phyloP scores from a whole-genome alignment of 208 protist species.

The Entamoeba histolytica region DNA sequence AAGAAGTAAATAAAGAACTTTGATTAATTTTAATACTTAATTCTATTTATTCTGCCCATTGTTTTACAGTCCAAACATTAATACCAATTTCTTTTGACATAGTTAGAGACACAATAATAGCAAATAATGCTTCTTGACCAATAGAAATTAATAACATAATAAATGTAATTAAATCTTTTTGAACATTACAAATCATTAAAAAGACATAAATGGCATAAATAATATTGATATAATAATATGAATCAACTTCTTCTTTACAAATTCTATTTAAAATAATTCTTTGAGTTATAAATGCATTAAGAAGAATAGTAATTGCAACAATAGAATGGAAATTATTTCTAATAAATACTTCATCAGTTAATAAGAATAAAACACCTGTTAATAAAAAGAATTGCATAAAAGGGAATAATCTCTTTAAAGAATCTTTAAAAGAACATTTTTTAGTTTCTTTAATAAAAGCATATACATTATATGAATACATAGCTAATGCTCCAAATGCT shows the following conservation, averaged over 20 bases:
- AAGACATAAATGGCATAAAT: background rate
- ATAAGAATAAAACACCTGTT: background rate
- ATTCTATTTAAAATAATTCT: conserved; percentile 1
- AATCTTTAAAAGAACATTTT: background rate
- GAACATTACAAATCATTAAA: background rate
- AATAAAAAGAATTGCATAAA: background rate
- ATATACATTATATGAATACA: background rate
- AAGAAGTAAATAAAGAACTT: too few relatives aligned
- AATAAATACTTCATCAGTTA: background rate
- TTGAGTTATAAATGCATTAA: background rate
- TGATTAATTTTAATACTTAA: too few relatives aligned
- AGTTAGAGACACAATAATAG: background rate
- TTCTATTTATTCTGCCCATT: too few relatives aligned
- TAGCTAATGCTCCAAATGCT: background rate
- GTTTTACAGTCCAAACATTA: background rate
- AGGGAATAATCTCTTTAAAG: background rate
- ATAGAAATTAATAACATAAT: background rate
- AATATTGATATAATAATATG: background rate
- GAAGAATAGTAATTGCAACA: background rate
- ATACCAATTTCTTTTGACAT: background rate
- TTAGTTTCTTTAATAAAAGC: background rate
- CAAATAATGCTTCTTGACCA: background rate
- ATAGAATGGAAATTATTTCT: background rate
- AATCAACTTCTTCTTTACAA: background rate
- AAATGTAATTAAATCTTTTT: background rate